These are phyloP conservation scores for Melocanna baccifera DNA, from an alignment of 176 grass and related monocot species.

Conservation along the genomic window DNA sequence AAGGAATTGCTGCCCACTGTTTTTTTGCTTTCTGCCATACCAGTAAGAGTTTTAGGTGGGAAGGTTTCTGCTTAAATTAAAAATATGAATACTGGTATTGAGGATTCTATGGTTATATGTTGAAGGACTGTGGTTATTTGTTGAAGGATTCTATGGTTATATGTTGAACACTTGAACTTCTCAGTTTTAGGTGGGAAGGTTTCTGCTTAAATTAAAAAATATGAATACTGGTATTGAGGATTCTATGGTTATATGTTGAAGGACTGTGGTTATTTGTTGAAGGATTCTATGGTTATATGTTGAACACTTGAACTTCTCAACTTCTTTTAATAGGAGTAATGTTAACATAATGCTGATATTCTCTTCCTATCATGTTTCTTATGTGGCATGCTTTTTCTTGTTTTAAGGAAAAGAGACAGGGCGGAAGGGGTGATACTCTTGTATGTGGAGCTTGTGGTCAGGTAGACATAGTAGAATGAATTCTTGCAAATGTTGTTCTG, in stretches of 20 bases:
- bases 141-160: background rate
- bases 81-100: background rate
- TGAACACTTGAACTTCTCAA: conserved; percentile 8
- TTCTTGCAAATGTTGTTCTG: conserved; percentile 11
- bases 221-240: background rate
- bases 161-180: conserved; percentile 18
- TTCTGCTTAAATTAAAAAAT: background rate
- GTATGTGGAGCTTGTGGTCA: conserved; percentile 91
- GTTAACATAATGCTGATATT: conserved; percentile 20
- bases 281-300: conserved; percentile 1
- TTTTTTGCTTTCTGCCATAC: conserved; percentile 16
- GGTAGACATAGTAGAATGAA: conserved; percentile 42
- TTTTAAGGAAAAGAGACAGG: conserved; percentile 84
- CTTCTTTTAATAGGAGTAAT: conserved; percentile 11
- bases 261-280: too few relatives aligned
- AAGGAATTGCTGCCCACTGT: background rate
- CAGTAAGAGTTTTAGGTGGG: background rate
- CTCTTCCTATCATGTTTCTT: conserved; percentile 35
- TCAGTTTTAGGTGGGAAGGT: background rate
- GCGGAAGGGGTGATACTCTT: conserved; percentile 68
- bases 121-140: too few relatives aligned
- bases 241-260: background rate
- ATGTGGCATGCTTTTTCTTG: conserved; percentile 31
- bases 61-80: conserved; percentile 4
- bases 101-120: background rate